Evolutionary conservation across 2,329 filamentous ascomycete species (phyloP).

Genomic region (Aspergillus pseudoviridinutans): DNA sequence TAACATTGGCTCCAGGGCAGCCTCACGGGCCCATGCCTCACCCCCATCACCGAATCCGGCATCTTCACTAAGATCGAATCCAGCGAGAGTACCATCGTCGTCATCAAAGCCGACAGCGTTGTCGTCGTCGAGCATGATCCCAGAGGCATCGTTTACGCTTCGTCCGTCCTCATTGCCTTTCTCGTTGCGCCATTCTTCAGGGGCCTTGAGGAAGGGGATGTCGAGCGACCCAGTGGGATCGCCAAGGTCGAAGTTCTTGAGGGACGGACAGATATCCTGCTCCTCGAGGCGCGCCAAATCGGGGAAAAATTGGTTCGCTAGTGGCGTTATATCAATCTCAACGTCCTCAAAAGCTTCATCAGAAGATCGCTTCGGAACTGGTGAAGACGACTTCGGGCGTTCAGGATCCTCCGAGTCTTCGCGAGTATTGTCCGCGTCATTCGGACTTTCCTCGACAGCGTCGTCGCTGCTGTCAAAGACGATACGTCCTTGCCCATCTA

Average conservation of each 20-base stretch:
- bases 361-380: conserved; percentile 26
- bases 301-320: conserved; percentile 81
- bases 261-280: conserved; percentile 88
- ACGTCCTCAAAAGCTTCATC: conserved; percentile 45
- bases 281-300: conserved; percentile 72
- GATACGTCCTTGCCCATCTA: conserved; percentile 85
- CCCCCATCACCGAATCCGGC: conserved; percentile 92
- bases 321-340: conserved; percentile 71
- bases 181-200: conserved; percentile 77
- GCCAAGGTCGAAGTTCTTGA: conserved; percentile 90
- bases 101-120: conserved; percentile 78
- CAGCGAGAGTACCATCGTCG: conserved; percentile 67
- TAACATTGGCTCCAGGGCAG: conserved; percentile 80
- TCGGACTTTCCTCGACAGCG: conserved; percentile 50
- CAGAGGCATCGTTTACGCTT: conserved; percentile 65
- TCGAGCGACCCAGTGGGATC: conserved; percentile 80
- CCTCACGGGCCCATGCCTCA: conserved; percentile 90
- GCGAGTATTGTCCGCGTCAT: conserved; percentile 27
- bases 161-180: conserved; percentile 53
- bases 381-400: conserved; percentile 30
- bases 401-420: conserved; percentile 46
- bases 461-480: conserved; percentile 99
- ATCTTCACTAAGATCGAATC: conserved; percentile 65
- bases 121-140: conserved; percentile 81
- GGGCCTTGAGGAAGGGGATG: conserved; percentile 85